Base-by-base conservation (phyloP, 495 filamentous ascomycete species). In the Glonium stellatum region DNA sequence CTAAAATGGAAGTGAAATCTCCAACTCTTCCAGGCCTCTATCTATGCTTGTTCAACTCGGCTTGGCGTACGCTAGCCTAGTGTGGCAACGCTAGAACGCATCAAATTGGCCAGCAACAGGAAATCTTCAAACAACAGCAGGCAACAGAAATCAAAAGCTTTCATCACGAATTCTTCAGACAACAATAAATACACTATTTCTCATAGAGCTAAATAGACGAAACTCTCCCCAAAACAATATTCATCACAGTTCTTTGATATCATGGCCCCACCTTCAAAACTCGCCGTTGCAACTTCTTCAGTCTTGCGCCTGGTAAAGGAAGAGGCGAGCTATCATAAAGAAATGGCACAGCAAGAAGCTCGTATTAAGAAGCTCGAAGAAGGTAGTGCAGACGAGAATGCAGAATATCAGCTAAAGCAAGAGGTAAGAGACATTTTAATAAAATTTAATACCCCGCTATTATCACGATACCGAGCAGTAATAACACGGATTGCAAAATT, bases 281-380 rank as follows among this genome's bases (percentile, higher is more conserved):
- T 96, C 59, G 75, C 82, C 49, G 89, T 93, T 64, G 79, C 82
- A 51, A 91, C 87, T 18, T 82, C 83, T 49, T 81, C 86, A 21
- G 79, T 97, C 66, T 76, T 82, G 65, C 89, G 92, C 55, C 79
- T 97, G 52, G 82, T 96, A 56, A 96, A 96, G 72, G 93, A 98
- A 72, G 90, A 96, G 69, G 77, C 79, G 36, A 90, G 84, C 70
- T 97, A 98, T 76, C 87, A 90, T 73, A 84, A 85, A 64, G 93
- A 98, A 69, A 79, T 89, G 21, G 74, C 79, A 59, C 73, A 82
- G 58, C 90, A 97, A 66, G 79, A 86, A 57, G 77, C 78, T 59
- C 84, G 86, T 44, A 79, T 97, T 41, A 73, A 82, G 75, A 85
- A 87, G 73, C 76, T 90, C 15, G 72, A 84, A 61, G 53, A 72